Evolutionary conservation across 768 basidiomycete species (phyloP).

Genomic region (Sarcodon aspratus): DNA sequence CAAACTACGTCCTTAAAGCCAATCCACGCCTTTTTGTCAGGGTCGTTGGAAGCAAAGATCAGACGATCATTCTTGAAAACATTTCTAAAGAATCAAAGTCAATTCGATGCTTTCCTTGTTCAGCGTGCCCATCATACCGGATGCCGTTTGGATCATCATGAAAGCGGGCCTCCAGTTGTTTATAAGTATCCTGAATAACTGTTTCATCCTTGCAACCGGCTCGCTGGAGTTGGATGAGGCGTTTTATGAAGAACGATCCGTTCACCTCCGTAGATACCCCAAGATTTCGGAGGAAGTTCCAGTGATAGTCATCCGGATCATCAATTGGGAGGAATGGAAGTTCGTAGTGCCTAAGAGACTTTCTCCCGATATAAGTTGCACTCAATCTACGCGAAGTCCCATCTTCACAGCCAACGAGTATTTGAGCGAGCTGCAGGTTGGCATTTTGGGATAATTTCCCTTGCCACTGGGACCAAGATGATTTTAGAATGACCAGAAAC

Average conservation of each 20-base stretch:
- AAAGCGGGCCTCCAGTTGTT: constrained; percentile 13
- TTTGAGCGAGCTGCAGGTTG: background rate
- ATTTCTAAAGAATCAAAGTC: background rate
- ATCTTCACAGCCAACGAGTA: constrained; percentile 1
- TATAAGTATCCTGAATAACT: constrained; percentile 6
- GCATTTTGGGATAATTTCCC: background rate
- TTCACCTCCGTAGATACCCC: constrained; percentile 9
- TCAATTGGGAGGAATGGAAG: constrained; percentile 10
- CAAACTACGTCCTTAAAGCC: constrained; percentile 7
- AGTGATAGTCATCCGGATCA: constrained; percentile 8
- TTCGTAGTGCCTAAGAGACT: background rate
- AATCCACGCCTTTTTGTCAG: constrained; percentile 3
- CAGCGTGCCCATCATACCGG: constrained; percentile 5
- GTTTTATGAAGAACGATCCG: constrained; percentile 8
- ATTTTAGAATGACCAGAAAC: constrained; percentile 2
- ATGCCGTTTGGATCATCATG: constrained; percentile 9
- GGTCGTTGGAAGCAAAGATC: background rate
- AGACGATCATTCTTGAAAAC: constrained; percentile 7
- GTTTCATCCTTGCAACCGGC: constrained; percentile 1
- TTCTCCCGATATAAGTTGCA: constrained; percentile 2
- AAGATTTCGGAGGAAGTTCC: constrained; percentile 10
- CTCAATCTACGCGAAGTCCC: background rate
- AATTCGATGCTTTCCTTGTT: background rate
- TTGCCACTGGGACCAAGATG: constrained; percentile 4
- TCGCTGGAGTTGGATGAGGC: constrained; percentile 7